A percentile compares a stretch with the other conserved stretches of the same genome.
These are phyloP conservation scores for Trichoderma polysporum DNA, from an alignment of 2,329 filamentous ascomycete species.

Conservation along the genomic window DNA sequence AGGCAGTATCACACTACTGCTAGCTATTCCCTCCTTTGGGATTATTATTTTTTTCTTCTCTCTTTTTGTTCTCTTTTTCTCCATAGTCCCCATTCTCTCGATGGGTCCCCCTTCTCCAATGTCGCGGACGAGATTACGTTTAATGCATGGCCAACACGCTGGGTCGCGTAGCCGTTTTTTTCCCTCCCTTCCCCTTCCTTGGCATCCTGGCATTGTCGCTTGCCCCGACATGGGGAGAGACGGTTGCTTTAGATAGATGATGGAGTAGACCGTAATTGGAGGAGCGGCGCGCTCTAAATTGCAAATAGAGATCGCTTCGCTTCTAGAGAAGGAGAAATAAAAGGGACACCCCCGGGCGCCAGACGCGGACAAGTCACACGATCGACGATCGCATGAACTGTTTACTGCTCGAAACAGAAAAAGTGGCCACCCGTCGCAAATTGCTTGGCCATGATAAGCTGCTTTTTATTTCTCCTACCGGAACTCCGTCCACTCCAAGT, in stretches of 20 bases:
- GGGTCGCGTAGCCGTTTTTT: not conserved
- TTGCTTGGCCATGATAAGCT: constrained; percentile 4
- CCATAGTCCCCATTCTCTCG: not conserved
- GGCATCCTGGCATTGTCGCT: not conserved
- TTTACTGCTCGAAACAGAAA: constrained; percentile 17
- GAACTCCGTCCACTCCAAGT: not conserved
- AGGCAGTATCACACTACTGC: not conserved
- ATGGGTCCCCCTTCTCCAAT: not conserved
- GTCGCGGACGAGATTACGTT: constrained; percentile 12
- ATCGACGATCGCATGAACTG: constrained; percentile 20
- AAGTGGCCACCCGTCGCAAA: constrained; percentile 18
- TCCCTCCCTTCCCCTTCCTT: not conserved
- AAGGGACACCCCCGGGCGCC: not conserved
- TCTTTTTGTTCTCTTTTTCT: not conserved
- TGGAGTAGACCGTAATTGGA: not conserved
- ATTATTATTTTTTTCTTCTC: not conserved
- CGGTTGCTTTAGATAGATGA: constrained; percentile 12
- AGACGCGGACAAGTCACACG: constrained; percentile 14
- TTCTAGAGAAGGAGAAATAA: not conserved
- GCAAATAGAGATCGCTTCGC: not conserved
- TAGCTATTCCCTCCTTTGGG: not conserved
- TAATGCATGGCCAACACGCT: constrained; percentile 1
- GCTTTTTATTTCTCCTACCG: not conserved
- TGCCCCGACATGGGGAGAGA: not conserved
- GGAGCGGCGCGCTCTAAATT: constrained; percentile 6